These are phyloP conservation scores for Pseudomicrostroma phylloplanum DNA, from an alignment of 1,284 basidiomycete genomes.

Conservation along the genomic window DNA sequence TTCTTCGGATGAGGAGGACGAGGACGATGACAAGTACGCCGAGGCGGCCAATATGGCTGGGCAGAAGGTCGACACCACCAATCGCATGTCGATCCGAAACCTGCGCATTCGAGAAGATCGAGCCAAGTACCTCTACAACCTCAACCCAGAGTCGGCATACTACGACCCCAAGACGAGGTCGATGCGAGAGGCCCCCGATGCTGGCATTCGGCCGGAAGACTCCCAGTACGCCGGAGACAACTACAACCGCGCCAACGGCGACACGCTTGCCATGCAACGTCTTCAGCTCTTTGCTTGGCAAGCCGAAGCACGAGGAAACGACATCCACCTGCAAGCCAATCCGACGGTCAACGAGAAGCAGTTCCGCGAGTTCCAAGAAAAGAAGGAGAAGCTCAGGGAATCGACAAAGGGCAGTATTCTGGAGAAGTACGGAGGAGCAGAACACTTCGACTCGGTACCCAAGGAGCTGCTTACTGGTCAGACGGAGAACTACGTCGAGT, in stretches of 20 bases:
- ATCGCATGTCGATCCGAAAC: slow-evolving; percentile 94
- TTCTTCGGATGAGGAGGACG: slow-evolving; percentile 59
- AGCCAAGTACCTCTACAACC: slow-evolving; percentile 95
- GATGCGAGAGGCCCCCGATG: slow-evolving; percentile 91
- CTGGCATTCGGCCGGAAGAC: slow-evolving; percentile 72
- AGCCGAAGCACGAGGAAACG: slow-evolving; percentile 82
- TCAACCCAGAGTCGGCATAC: slow-evolving; percentile 91
- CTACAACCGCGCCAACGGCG: slow-evolving; percentile 81
- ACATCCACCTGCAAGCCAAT: slow-evolving; percentile 90
- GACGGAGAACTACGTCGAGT: slow-evolving; percentile 96
- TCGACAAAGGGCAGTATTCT: slow-evolving; percentile 61
- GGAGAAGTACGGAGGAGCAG: slow-evolving; percentile 80
- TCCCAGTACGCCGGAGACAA: slow-evolving; percentile 92
- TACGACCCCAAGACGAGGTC: slow-evolving; percentile 99
- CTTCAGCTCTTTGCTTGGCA: slow-evolving; percentile 98
- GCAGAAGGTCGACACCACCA: slow-evolving; percentile 95
- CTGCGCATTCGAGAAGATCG: slow-evolving; percentile 98
- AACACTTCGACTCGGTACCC: slow-evolving; percentile 80
- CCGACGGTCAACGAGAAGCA: slow-evolving; percentile 85
- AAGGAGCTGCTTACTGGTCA: slow-evolving; percentile 85
- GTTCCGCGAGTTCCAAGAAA: slow-evolving; percentile 81
- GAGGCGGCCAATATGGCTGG: slow-evolving; percentile 95
- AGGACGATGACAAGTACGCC: slow-evolving; percentile 62
- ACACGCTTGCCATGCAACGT: slow-evolving; percentile 80
- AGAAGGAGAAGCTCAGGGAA: slow-evolving; percentile 85